Evolutionary conservation across 2,329 filamentous ascomycete genomes (phyloP).

Genomic region (Cytospora piceicola): DNA sequence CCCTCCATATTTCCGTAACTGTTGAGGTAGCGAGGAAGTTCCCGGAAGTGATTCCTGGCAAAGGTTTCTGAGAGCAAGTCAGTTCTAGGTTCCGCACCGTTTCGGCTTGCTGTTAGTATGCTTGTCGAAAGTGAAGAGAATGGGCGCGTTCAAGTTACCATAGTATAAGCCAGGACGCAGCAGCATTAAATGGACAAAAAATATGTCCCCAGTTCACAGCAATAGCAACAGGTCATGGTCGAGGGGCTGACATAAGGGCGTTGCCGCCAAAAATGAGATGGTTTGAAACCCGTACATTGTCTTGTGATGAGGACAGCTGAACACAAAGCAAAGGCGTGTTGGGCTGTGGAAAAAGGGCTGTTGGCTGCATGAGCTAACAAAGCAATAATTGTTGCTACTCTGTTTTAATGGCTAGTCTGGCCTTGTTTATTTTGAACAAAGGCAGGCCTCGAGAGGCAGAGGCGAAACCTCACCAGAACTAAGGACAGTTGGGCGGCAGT

Average conservation of each 20-base stretch:
- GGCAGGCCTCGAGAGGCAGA: neutral
- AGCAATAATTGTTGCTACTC: too few relatives aligned
- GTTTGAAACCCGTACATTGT: constrained; percentile 9
- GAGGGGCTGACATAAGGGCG: neutral
- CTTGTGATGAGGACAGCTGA: neutral
- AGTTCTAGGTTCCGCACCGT: neutral
- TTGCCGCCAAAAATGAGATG: neutral
- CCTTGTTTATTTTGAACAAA: constrained; percentile 11
- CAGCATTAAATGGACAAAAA: neutral
- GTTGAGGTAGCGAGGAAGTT: neutral
- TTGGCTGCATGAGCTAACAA: neutral
- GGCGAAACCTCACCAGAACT: neutral
- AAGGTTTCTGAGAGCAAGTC: neutral
- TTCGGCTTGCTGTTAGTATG: neutral
- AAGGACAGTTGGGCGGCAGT: neutral
- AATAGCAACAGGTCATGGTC: neutral
- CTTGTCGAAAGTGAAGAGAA: neutral
- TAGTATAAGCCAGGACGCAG: neutral
- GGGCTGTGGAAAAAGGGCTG: neutral
- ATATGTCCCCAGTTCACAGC: too few relatives aligned
- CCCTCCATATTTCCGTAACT: constrained; percentile 9
- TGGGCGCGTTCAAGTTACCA: neutral
- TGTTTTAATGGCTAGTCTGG: neutral
- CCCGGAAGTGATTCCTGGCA: neutral
- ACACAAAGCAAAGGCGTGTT: neutral